phyloP scores from a whole-genome alignment of 148 eudicot genomes.

The Bassia scoparia region DNA sequence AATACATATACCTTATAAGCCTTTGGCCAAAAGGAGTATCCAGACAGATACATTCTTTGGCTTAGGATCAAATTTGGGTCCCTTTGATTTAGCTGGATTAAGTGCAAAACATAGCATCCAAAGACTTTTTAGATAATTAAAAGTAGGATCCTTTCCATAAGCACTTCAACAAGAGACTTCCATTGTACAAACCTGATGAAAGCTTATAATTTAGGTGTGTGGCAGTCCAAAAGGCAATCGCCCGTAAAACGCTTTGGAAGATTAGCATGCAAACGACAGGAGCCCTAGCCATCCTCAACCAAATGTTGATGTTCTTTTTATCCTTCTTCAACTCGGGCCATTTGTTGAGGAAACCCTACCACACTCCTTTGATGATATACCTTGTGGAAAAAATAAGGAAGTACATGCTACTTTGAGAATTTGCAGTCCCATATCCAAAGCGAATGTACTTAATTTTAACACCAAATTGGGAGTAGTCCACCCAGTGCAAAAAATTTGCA shows the following conservation, averaged over 20 bases:
- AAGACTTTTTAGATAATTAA: background rate
- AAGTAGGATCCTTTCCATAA: background rate
- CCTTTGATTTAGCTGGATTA: background rate
- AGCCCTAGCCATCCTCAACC: background rate
- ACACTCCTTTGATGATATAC: background rate
- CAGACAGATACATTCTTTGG: background rate
- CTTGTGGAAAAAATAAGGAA: background rate
- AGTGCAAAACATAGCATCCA: background rate
- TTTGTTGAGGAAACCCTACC: background rate
- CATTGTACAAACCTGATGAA: background rate
- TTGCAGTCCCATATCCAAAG: background rate
- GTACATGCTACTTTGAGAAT: background rate
- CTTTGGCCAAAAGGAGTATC: background rate
- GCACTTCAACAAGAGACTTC: background rate
- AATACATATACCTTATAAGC: background rate
- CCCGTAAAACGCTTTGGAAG: background rate
- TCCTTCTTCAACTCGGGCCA: background rate
- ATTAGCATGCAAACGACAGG: background rate
- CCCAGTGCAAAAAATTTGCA: background rate
- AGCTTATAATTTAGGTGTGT: background rate
- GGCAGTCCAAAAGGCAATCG: background rate
- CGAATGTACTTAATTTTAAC: background rate
- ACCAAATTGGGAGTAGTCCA: background rate
- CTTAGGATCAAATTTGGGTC: background rate
- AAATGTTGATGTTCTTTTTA: background rate